Evolutionary conservation across 2,329 filamentous ascomycete species (phyloP).

Genomic region (Xylariales sp.): DNA sequence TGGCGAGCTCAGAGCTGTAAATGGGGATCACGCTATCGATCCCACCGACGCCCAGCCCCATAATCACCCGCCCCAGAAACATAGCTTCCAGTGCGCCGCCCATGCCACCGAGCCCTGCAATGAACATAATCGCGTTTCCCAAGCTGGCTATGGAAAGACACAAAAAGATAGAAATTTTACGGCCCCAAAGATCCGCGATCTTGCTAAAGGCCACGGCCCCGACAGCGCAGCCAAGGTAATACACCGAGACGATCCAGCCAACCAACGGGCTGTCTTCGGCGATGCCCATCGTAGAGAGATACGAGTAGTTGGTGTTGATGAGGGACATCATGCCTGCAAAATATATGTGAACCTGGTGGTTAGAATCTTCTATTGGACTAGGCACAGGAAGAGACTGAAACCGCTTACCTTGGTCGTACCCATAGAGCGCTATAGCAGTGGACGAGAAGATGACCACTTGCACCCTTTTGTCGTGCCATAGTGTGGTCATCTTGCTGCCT

Average conservation of each 20-base stretch:
- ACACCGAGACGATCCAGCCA: slow-evolving; percentile 56
- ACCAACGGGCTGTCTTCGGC: slow-evolving; percentile 44
- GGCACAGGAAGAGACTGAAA: too few relatives aligned
- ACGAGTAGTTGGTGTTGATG: slow-evolving; percentile 33
- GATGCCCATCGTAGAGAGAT: slow-evolving; percentile 55
- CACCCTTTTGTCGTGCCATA: slow-evolving; percentile 5
- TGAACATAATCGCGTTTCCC: slow-evolving; percentile 58
- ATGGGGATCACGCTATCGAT: slow-evolving; percentile 58
- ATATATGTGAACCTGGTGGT: too few relatives aligned
- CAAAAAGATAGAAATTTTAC: slow-evolving; percentile 50
- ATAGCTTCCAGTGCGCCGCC: slow-evolving; percentile 39
- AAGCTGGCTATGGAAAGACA: slow-evolving; percentile 49
- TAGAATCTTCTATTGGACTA: too few relatives aligned
- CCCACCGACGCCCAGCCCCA: slow-evolving; percentile 50
- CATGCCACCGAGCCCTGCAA: slow-evolving; percentile 42
- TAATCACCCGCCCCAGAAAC: slow-evolving; percentile 21
- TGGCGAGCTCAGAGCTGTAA: slow-evolving; percentile 52
- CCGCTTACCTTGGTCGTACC: slow-evolving; percentile 24
- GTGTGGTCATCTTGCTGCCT: too few relatives aligned
- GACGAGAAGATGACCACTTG: slow-evolving; percentile 32
- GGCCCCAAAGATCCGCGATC: slow-evolving; percentile 47
- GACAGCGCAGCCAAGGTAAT: slow-evolving; percentile 57
- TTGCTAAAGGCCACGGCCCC: slow-evolving; percentile 54
- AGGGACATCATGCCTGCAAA: slow-evolving; percentile 28
- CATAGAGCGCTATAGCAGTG: slow-evolving; percentile 31